phyloP scores from a whole-genome alignment of 345 rosid genomes.

The Pugionium cornutum region DNA sequence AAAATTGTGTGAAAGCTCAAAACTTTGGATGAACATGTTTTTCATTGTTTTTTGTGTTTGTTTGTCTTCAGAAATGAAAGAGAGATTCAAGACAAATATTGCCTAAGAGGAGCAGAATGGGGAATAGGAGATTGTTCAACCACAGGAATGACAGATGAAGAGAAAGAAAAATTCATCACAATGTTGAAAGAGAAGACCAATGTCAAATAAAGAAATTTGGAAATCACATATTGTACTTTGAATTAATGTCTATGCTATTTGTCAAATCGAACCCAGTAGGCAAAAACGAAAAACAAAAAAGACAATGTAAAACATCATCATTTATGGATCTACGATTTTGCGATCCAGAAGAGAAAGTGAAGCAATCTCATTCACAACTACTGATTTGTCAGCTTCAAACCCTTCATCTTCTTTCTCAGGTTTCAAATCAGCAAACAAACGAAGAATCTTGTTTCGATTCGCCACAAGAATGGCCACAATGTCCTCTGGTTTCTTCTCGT shows the following conservation, averaged over 20 bases:
- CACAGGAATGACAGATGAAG: conserved; percentile 74
- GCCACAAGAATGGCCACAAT: conserved; percentile 60
- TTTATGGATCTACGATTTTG: background rate
- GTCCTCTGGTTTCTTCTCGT: conserved; percentile 66
- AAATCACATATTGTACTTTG: conserved; percentile 11
- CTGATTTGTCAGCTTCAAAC: conserved; percentile 35
- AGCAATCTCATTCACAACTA: conserved; percentile 36
- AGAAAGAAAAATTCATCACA: conserved; percentile 74
- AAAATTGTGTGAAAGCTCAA: background rate
- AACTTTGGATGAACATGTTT: conserved; percentile 5
- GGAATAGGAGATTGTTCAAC: conserved; percentile 95
- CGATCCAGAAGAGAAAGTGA: conserved; percentile 27
- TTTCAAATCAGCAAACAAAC: conserved; percentile 59
- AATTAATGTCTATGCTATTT: conserved; percentile 31
- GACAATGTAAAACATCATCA: background rate
- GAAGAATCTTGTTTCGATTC: conserved; percentile 69
- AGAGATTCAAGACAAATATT: conserved; percentile 72
- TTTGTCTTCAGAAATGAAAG: conserved; percentile 53
- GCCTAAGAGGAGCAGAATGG: conserved; percentile 93
- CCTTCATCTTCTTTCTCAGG: conserved; percentile 41
- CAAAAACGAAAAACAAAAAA: background rate
- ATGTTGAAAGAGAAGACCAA: conserved; percentile 72
- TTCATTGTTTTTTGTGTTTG: conserved; percentile 4
- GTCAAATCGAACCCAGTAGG: conserved; percentile 31
- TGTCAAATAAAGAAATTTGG: conserved; percentile 24